Base-by-base conservation (phyloP, 208 protist species). In the Tetramitus jugosus region DNA sequence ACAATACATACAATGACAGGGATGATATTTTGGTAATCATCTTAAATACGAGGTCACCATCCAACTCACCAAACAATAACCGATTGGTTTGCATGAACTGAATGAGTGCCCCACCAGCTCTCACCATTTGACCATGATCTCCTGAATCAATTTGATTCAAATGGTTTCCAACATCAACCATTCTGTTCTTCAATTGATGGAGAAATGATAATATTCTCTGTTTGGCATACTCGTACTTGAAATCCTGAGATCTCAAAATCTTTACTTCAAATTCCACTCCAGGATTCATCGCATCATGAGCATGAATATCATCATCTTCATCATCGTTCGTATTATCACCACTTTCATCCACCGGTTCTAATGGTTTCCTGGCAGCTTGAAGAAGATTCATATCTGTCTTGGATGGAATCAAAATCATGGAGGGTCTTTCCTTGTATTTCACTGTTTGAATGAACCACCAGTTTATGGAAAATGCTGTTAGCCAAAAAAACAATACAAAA, bases 351-450 rank as follows among this genome's bases (percentile, higher is more conserved):
- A n/a, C n/a, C n/a, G n/a, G n/a, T n/a, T n/a, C 14, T 1, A 29
- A 17, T 37, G 39, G 67, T 17, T 74, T 53, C 20, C 23, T 74
- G 2, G 53, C 17, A 53, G 26, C 2, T 33, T 53, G 33, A 6
- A 74, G 14, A 43, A 74, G 53, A 26, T 26, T 39, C 37, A 39
- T 4, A 26, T 74, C 67, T 23, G 29, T 8, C 53, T 43, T 52
- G 0, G 39, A 74, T n/a, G 67, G 42, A n/a, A 53, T 31, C 13
- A 74, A 3, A 26, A 74, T 74, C 2, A 74, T 23, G n/a, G 7
- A 53, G 8, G 67, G 67, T n/a, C 53, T 74, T 49, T 53, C 23
- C 53, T 74, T 14, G 37, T 37, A 74, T 35, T 74, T 74, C n/a
- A 74, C 67, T 74, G 26, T 8, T 43, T 29, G 6, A n/a, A n/a